Evolutionary conservation across 768 basidiomycete species (phyloP).

Genomic region (Russula virescens): DNA sequence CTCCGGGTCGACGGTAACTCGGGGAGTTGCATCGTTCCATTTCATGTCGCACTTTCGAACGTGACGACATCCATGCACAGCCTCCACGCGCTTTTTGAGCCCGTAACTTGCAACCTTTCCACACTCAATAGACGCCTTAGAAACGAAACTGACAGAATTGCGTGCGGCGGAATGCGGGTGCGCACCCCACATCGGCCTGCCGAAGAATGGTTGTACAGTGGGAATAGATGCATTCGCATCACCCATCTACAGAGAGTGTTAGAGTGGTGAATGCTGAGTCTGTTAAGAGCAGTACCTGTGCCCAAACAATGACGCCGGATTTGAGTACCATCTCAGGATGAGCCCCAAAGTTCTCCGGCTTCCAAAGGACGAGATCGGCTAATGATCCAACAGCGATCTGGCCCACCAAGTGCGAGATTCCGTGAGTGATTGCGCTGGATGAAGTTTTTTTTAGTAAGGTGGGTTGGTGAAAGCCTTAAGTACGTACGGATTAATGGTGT

Average conservation of each 20-base stretch:
- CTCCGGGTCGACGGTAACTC: slow-evolving; percentile 89
- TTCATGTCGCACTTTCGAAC: slow-evolving; percentile 91
- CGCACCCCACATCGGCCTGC: slow-evolving; percentile 92
- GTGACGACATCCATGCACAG: slow-evolving; percentile 69
- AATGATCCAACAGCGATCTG: slow-evolving; percentile 76
- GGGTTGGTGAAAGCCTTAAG: background rate
- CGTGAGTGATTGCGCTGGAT: slow-evolving; percentile 84
- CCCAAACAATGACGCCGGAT: slow-evolving; percentile 88
- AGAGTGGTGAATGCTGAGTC: slow-evolving; percentile 6
- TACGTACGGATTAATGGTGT: slow-evolving; percentile 93
- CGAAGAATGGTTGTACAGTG: slow-evolving; percentile 83
- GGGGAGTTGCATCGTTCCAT: slow-evolving; percentile 77
- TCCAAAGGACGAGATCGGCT: slow-evolving; percentile 95
- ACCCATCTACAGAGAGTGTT: slow-evolving; percentile 63
- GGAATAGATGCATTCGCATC: slow-evolving; percentile 97
- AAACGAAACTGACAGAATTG: slow-evolving; percentile 86
- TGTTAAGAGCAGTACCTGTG: slow-evolving; percentile 48
- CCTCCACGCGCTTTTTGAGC: slow-evolving; percentile 63
- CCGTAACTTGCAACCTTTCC: slow-evolving; percentile 61
- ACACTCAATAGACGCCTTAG: slow-evolving; percentile 55
- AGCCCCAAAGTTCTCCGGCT: slow-evolving; percentile 86
- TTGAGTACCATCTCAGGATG: slow-evolving; percentile 95
- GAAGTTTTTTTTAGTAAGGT: background rate
- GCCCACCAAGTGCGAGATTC: slow-evolving; percentile 83
- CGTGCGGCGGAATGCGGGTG: slow-evolving; percentile 71